These are phyloP conservation scores for Saprolegnia diclina DNA, from an alignment of 352 stramenopile species.

Conservation along the genomic window DNA sequence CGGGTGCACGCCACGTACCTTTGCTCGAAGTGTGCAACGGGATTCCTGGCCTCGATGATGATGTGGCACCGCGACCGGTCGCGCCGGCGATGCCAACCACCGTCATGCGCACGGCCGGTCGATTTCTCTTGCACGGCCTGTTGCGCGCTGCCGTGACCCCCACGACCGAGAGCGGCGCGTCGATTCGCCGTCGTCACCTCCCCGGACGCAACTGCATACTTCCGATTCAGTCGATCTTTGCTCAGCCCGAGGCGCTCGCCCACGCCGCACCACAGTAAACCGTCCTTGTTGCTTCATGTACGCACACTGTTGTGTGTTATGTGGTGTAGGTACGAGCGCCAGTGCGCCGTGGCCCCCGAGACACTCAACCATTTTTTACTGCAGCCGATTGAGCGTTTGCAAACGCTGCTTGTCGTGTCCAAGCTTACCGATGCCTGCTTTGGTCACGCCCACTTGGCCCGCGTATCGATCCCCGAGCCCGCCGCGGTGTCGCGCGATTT, in stretches of 20 bases:
- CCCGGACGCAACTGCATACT: too few species aligned
- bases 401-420: slow-evolving; percentile 20
- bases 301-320: slow-evolving; percentile 10
- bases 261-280: too few species aligned
- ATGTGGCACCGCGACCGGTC: not conserved
- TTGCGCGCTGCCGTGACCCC: too few species aligned
- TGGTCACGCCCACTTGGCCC: not conserved
- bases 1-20: not conserved
- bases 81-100: too few species aligned
- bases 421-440: slow-evolving; percentile 2
- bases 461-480: not conserved
- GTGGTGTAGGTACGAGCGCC: not conserved
- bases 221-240: slow-evolving; percentile 29
- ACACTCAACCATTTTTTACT: slow-evolving; percentile 38
- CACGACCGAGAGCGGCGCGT: too few species aligned
- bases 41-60: slow-evolving; percentile 12
- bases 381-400: slow-evolving; percentile 33
- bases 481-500: not conserved
- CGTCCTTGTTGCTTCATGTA: too few species aligned
- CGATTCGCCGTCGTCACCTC: too few species aligned
- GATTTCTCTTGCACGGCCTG: too few species aligned
- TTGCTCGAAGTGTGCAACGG: slow-evolving; percentile 14
- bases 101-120: too few species aligned
- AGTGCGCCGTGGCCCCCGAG: slow-evolving; percentile 27
- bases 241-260: slow-evolving; percentile 12